Base-by-base conservation (phyloP, 108 stramenopile genomes). In the Fistulifera pelliculosa region DNA sequence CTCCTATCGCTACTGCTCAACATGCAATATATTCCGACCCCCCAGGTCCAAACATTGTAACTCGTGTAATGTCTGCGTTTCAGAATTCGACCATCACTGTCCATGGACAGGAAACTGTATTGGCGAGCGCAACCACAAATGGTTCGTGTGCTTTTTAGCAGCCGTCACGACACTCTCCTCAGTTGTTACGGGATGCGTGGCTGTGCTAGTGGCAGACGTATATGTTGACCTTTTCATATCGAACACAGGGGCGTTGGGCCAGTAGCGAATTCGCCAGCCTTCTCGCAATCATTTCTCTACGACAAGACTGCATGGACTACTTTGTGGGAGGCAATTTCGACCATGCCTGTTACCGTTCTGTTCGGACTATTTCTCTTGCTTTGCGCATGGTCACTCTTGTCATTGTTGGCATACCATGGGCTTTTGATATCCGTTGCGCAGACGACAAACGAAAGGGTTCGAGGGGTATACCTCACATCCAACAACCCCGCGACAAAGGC, bases 31-130 rank as follows among this genome's bases (percentile, higher is more conserved):
- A 24, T 76, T 83, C 58, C 76, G 94, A 43, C 90, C 90, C n/a
- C 93, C 94, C 0, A 74, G 94, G 44, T 74, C 82, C 48, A 95
- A 96, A 62, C 97, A 98, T 62, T 98, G 97, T 71, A 90, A 87
- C 52, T 71, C 68, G 0, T 98, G 97, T 62, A 94, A 93, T 72
- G 77, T 77, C 35, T 98, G 97, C 62, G 94, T 96, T 23, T 69
- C 64, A 47, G 77, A 71, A 61, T 94, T 96, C 53, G 97, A 98
- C 74, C 97, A 98, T 70, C 77, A 90, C 72, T 94, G 94, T 69
- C 94, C 97, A 11, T 98, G 95, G 92, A 83, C 94, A 31, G 95
- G 94, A 19, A 90, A 75, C 66, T 98, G 97, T 58, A 92, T 98
- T 51, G 97, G 94, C 14, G 83, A 81, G 56, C 78, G 93, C 43